Evolutionary conservation across 225 moss, liverwort and hornwort genomes (phyloP).

Genomic region (Neckera pumila): DNA sequence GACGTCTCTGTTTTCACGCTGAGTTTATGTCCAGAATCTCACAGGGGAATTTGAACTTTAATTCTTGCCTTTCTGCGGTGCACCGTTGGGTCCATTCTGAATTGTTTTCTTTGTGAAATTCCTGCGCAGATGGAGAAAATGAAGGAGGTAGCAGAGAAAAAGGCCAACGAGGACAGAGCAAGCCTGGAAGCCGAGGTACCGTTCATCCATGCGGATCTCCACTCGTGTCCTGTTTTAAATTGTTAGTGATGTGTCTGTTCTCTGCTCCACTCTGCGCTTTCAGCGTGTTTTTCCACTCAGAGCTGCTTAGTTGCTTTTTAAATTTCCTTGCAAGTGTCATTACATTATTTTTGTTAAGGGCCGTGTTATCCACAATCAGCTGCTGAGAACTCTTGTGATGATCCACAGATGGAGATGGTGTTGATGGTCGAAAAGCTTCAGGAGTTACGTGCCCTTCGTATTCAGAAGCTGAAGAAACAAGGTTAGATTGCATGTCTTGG

Average conservation of each 20-base stretch:
- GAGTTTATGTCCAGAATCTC: neutral
- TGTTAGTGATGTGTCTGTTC: neutral
- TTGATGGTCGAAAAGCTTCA: slow-evolving; percentile 95
- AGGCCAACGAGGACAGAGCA: slow-evolving; percentile 64
- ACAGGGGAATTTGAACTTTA: neutral
- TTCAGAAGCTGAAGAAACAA: slow-evolving; percentile 92
- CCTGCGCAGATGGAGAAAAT: slow-evolving; percentile 82
- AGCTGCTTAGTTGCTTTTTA: neutral
- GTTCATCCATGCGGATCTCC: neutral
- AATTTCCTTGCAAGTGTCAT: neutral
- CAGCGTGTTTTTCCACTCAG: neutral
- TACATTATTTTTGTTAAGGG: neutral
- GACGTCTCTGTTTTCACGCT: neutral
- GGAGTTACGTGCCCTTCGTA: slow-evolving; percentile 75
- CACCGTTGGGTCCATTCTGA: neutral
- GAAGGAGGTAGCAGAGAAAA: slow-evolving; percentile 75
- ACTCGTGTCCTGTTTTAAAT: neutral
- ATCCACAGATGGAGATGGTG: slow-evolving; percentile 59
- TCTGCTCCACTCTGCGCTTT: neutral
- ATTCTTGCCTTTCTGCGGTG: neutral
- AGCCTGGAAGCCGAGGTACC: slow-evolving; percentile 64
- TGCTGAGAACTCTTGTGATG: neutral
- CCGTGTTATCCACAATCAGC: neutral
- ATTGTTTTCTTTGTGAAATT: neutral
- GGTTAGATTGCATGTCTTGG: slow-evolving; percentile 21